These are phyloP conservation scores for Gossypium schwendimanii DNA, from an alignment of 441 rosid species.

Conservation along the genomic window DNA sequence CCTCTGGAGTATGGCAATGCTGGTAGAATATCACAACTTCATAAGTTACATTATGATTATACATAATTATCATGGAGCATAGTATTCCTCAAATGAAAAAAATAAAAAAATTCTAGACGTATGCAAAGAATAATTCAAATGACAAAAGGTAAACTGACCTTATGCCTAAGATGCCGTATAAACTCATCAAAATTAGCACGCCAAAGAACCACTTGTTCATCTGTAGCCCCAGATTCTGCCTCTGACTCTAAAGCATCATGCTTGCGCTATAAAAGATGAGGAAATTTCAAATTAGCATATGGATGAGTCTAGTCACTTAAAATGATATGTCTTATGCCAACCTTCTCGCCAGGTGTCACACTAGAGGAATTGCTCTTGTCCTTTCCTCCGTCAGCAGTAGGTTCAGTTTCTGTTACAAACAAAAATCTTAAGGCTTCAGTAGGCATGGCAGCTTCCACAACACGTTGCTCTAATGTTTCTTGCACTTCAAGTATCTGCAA, in stretches of 20 bases:
- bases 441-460: conserved; percentile 63
- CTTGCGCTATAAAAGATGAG: conserved; percentile 44
- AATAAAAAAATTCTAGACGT: background rate
- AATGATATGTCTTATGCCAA: conserved; percentile 24
- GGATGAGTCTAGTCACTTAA: conserved; percentile 7
- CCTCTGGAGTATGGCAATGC: background rate
- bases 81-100: background rate
- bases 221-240: conserved; percentile 22
- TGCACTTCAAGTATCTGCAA: conserved; percentile 40
- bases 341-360: conserved; percentile 53
- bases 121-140: background rate
- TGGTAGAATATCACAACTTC: background rate
- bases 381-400: conserved; percentile 28
- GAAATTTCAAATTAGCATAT: conserved; percentile 20
- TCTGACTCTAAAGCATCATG: conserved; percentile 34
- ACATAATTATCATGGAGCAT: background rate
- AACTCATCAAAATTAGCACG: conserved; percentile 83
- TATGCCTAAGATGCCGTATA: conserved; percentile 58
- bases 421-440: conserved; percentile 64
- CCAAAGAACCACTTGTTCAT: conserved; percentile 48
- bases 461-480: conserved; percentile 57
- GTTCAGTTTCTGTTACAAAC: conserved; percentile 25
- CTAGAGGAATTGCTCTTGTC: conserved; percentile 17
- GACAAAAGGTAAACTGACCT: conserved; percentile 44
- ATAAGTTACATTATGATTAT: background rate